A percentile compares a stretch with the other conserved stretches of the same genome.
Evolutionary conservation across 2,329 filamentous ascomycete species (phyloP).

Genomic region (Trichophyton mentagrophytes): DNA sequence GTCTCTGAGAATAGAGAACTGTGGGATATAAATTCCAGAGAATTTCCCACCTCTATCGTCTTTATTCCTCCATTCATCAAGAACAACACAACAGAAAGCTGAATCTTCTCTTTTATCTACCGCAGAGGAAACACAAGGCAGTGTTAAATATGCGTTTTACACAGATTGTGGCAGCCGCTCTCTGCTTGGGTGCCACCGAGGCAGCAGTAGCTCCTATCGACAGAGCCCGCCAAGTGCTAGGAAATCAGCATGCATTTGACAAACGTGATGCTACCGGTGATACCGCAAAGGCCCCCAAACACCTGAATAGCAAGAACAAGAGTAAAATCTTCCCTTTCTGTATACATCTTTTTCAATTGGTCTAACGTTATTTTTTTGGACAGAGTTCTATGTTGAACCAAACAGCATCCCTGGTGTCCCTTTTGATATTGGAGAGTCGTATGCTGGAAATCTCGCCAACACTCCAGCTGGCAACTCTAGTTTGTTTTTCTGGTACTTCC

Average conservation of each 20-base stretch:
- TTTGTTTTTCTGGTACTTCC: conserved; percentile 41
- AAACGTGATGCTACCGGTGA: neutral
- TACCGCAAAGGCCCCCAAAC: neutral
- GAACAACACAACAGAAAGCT: neutral
- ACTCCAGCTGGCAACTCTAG: conserved; percentile 34
- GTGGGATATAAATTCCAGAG: neutral
- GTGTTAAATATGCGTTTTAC: neutral
- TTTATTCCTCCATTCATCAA: neutral
- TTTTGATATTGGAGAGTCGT: conserved; percentile 50
- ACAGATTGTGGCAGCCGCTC: neutral
- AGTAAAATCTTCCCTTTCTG: neutral
- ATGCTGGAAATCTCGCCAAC: conserved; percentile 42
- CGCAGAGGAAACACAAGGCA: neutral
- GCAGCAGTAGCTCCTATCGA: neutral
- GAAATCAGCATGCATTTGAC: neutral
- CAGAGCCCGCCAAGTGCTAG: neutral
- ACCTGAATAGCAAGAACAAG: neutral
- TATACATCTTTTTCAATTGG: neutral
- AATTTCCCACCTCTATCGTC: neutral
- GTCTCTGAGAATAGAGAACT: neutral
- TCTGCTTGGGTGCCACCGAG: neutral
- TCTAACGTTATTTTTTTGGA: neutral
- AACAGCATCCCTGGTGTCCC: conserved; percentile 52
- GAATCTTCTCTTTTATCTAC: neutral
- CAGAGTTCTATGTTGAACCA: conserved; percentile 53